Conservation (phyloP, 169 alveolate species). For the Plasmodium vivax region DNA sequence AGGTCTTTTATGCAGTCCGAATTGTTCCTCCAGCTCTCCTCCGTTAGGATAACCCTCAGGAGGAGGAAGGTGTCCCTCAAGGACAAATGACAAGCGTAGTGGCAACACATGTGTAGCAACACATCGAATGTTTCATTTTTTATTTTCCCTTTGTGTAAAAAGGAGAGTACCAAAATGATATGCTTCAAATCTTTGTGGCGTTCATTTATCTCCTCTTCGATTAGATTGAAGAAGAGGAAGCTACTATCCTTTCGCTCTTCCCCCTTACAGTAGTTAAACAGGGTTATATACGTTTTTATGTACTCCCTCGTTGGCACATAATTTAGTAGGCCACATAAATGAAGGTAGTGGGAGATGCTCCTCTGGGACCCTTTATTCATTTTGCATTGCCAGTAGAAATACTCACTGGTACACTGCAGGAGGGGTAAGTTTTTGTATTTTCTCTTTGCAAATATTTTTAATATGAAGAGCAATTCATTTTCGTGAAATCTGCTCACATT, state of each 20-base stretch:
- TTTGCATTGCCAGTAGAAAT: constrained; percentile 63
- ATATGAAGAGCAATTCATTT: constrained; percentile 50
- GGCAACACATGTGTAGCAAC: constrained; percentile 45
- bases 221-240: constrained; percentile 13
- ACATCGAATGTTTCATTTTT: constrained; percentile 28
- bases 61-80: constrained; percentile 34
- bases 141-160: constrained; percentile 54
- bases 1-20: not conserved
- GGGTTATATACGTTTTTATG: constrained; percentile 12
- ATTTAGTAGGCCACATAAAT: constrained; percentile 32
- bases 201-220: constrained; percentile 50
- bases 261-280: not conserved
- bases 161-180: constrained; percentile 20
- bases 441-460: constrained; percentile 40
- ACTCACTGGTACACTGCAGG: constrained; percentile 60
- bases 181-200: constrained; percentile 36
- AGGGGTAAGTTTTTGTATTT: constrained; percentile 52
- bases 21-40: not conserved
- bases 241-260: not conserved
- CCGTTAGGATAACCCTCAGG: constrained; percentile 9
- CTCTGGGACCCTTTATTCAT: constrained; percentile 26
- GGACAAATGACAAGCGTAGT: constrained; percentile 27
- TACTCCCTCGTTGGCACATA: constrained; percentile 53
- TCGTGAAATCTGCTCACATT: constrained; percentile 29
- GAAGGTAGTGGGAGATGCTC: constrained; percentile 35